These are phyloP conservation scores for Moesziomyces globuligerus DNA, from an alignment of 1,284 basidiomycete genomes.

Conservation along the genomic window DNA sequence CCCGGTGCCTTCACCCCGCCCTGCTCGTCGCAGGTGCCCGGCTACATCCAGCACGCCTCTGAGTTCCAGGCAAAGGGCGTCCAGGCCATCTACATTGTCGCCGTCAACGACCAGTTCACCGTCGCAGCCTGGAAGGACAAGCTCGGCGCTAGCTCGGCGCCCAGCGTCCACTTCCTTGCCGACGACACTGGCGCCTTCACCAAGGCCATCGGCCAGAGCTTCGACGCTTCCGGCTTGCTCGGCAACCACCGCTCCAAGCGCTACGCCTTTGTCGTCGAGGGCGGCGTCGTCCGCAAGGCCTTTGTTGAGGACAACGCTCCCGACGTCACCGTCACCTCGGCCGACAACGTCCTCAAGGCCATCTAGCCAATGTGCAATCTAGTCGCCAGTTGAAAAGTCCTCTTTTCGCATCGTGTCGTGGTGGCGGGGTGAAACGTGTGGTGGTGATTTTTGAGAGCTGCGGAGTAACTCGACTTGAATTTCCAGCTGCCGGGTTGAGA, in stretches of 20 bases:
- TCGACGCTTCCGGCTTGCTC: constrained; percentile 61
- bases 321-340: constrained; percentile 56
- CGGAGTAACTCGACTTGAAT: too few species aligned
- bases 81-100: constrained; percentile 58
- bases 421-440: too few species aligned
- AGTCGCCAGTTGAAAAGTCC: not conserved
- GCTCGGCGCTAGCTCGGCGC: constrained; percentile 37
- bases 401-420: not conserved
- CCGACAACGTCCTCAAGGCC: constrained; percentile 56
- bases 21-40: constrained; percentile 65
- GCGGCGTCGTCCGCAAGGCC: constrained; percentile 55
- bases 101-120: constrained; percentile 64
- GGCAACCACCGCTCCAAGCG: constrained; percentile 57
- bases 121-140: constrained; percentile 65
- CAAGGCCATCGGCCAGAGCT: constrained; percentile 56
- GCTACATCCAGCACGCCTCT: constrained; percentile 58
- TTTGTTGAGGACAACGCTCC: constrained; percentile 59
- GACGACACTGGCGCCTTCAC: constrained; percentile 66
- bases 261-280: constrained; percentile 53
- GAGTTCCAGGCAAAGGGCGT: constrained; percentile 61
- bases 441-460: too few species aligned
- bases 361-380: constrained; percentile 6
- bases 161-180: constrained; percentile 60
- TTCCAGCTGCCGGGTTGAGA: too few species aligned
- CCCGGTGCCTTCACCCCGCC: constrained; percentile 53